These are phyloP conservation scores for Fusarium sacchari DNA, from an alignment of 2,329 filamentous ascomycete genomes.

Conservation along the genomic window DNA sequence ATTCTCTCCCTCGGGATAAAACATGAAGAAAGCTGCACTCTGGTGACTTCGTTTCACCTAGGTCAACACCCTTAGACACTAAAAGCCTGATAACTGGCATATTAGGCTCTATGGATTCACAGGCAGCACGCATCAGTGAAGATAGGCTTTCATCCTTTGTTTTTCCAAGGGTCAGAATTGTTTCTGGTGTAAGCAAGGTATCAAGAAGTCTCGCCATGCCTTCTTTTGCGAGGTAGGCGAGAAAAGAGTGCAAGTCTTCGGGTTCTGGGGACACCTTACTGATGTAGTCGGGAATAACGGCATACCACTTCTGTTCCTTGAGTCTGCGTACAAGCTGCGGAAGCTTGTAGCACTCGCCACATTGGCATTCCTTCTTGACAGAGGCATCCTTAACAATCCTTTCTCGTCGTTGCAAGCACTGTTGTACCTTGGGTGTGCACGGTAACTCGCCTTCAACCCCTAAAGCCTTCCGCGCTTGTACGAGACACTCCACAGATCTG, in stretches of 20 bases:
- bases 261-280: fast-evolving
- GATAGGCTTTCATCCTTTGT: neutral
- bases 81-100: neutral
- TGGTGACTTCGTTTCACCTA: neutral
- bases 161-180: fast-evolving
- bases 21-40: neutral
- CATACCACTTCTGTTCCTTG: neutral
- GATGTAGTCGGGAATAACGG: neutral
- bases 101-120: neutral
- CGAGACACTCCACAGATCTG: neutral
- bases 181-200: neutral
- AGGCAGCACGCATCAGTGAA: neutral
- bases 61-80: neutral
- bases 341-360: neutral
- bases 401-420: neutral
- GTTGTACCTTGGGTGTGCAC: fast-evolving
- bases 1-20: neutral
- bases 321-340: neutral
- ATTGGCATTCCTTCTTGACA: neutral
- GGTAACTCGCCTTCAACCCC: neutral
- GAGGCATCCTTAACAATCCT: neutral
- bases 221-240: fast-evolving
- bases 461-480: neutral
- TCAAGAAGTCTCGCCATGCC: neutral
- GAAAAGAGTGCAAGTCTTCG: fast-evolving